Conservation (phyloP, 2,329 filamentous ascomycete genomes). For the Xylariaceae sp. region DNA sequence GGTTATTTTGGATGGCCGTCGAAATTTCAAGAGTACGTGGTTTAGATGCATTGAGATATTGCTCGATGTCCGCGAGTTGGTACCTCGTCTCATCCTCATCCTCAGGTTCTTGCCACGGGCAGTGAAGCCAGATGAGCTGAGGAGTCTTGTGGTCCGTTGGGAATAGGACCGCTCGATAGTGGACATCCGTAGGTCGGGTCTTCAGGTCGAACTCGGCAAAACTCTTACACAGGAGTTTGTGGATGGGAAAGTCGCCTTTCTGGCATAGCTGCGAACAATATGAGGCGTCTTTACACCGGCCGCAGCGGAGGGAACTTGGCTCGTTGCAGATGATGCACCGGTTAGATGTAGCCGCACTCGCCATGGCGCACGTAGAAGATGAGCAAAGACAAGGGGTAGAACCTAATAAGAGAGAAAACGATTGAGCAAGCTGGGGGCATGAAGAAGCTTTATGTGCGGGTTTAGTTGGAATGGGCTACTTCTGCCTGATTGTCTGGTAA, state of each 20-base stretch:
- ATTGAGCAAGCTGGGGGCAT: not conserved
- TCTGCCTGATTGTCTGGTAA: too few species aligned
- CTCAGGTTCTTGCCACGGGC: not conserved
- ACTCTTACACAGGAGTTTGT: slow-evolving; percentile 8
- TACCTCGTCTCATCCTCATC: not conserved
- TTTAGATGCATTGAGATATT: not conserved
- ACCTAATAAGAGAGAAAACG: not conserved
- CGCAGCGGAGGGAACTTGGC: slow-evolving; percentile 2
- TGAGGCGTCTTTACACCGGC: slow-evolving; percentile 3
- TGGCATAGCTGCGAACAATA: slow-evolving; percentile 13
- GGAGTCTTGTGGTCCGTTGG: slow-evolving; percentile 1
- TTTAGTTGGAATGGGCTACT: too few species aligned
- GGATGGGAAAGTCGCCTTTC: slow-evolving; percentile 3
- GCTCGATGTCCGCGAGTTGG: not conserved
- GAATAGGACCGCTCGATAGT: slow-evolving; percentile 11
- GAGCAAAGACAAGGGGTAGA: not conserved
- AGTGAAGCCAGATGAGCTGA: slow-evolving; percentile 14
- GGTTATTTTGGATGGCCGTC: not conserved
- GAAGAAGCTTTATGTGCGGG: too few species aligned
- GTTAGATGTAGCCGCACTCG: not conserved
- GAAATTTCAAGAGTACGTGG: too few species aligned
- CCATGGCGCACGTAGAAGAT: not conserved
- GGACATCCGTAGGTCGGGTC: not conserved
- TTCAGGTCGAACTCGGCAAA: not conserved
- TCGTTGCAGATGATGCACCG: slow-evolving; percentile 12